Percentiles rank a stretch among this genome's conserved stretches.
phyloP scores from a whole-genome alignment of 2,329 filamentous ascomycete genomes.

The Alternaria atra region DNA sequence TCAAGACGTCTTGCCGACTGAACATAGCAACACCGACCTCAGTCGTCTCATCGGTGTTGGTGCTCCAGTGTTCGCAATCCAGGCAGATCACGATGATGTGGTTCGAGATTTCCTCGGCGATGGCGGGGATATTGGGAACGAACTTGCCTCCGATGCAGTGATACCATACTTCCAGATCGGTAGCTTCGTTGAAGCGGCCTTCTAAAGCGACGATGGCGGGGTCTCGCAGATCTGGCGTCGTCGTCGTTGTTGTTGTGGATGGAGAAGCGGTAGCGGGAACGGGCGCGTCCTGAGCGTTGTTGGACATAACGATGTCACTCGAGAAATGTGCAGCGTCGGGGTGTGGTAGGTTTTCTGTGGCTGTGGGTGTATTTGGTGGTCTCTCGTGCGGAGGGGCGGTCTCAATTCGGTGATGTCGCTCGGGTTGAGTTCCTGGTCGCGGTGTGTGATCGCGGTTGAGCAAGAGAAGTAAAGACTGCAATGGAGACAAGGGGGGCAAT shows the following conservation, averaged over 20 bases:
- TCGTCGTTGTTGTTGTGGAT: not conserved
- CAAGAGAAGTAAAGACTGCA: not conserved
- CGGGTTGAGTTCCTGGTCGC: not conserved
- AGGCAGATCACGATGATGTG: constrained; percentile 29
- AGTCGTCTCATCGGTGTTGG: constrained; percentile 30
- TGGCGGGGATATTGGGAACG: constrained; percentile 3
- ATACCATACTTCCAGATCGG: constrained; percentile 10
- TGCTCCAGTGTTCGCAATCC: constrained; percentile 35
- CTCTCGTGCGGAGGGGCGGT: not conserved
- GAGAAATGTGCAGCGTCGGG: not conserved
- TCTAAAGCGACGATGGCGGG: not conserved
- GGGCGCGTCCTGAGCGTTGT: not conserved
- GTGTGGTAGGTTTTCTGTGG: not conserved
- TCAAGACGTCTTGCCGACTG: constrained; percentile 5
- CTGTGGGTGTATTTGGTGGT: not conserved
- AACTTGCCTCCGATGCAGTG: constrained; percentile 14
- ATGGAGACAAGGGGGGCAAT: not conserved
- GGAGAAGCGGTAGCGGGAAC: not conserved
- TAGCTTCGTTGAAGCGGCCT: constrained; percentile 2
- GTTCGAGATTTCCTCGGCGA: constrained; percentile 17
- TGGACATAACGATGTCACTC: not conserved
- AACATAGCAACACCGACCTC: constrained; percentile 34
- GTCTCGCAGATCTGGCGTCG: not conserved
- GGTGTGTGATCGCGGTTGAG: not conserved
- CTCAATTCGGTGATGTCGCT: not conserved